Evolutionary conservation across 2,329 filamentous ascomycete species (phyloP).

Genomic region (Ceratocystis huliohia): DNA sequence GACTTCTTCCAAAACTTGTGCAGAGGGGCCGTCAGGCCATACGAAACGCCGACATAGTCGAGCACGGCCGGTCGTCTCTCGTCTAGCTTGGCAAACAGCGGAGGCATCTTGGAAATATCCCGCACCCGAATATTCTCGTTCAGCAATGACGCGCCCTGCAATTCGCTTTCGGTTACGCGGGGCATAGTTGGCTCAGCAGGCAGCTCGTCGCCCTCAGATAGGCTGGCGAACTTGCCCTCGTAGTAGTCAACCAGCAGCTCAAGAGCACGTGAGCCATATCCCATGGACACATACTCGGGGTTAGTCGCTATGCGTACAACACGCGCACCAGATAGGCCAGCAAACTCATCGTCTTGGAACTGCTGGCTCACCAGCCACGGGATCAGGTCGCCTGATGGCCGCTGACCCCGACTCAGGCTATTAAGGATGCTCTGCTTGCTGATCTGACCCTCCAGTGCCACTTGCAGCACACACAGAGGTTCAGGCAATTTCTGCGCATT

Average conservation of each 20-base stretch:
- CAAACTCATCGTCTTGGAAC: conserved; percentile 96
- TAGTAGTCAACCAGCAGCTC: conserved; percentile 85
- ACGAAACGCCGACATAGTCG: conserved; percentile 92
- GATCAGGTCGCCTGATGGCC: conserved; percentile 84
- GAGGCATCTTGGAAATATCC: conserved; percentile 83
- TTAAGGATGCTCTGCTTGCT: conserved; percentile 86
- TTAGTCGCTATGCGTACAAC: conserved; percentile 93
- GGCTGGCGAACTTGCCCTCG: conserved; percentile 75
- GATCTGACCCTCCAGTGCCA: conserved; percentile 88
- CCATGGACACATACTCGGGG: conserved; percentile 83
- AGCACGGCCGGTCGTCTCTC: conserved; percentile 68
- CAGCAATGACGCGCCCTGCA: conserved; percentile 61
- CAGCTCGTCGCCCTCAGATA: conserved; percentile 57
- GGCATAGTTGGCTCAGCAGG: conserved; percentile 49
- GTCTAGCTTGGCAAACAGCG: conserved; percentile 76
- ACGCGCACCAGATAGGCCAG: conserved; percentile 78
- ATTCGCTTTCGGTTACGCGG: conserved; percentile 69
- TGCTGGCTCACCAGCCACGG: conserved; percentile 97
- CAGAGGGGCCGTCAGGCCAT: conserved; percentile 72
- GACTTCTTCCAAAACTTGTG: conserved; percentile 97
- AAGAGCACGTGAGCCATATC: conserved; percentile 81
- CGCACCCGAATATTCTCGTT: conserved; percentile 82
- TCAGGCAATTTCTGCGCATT: conserved; percentile 71
- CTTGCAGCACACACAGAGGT: conserved; percentile 86
- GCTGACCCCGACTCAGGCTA: conserved; percentile 74